Evolutionary conservation across 208 protist species (phyloP).

Genomic region (Acanthamoeba royreba): DNA sequence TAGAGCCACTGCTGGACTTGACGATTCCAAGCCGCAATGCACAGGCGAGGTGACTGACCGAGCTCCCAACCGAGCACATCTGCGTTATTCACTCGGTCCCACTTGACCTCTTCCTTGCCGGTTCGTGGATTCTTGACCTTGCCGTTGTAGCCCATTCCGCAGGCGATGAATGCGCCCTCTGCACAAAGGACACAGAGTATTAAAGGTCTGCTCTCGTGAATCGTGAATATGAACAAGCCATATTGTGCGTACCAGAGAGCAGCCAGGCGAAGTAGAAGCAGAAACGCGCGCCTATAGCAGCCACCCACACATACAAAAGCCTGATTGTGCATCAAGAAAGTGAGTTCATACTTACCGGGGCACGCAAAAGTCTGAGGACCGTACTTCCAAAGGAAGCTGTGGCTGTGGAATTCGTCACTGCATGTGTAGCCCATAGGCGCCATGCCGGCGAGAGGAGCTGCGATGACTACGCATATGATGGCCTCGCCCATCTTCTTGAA

Average conservation of each 20-base stretch:
- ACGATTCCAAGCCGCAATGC: slow-evolving; percentile 56
- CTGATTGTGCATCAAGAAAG: background rate
- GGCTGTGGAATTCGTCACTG: background rate
- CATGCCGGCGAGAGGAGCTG: background rate
- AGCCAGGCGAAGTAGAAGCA: slow-evolving; percentile 65
- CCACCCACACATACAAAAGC: background rate
- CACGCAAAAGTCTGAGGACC: background rate
- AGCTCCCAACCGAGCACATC: slow-evolving; percentile 39
- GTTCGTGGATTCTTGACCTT: slow-evolving; percentile 10
- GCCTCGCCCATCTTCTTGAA: background rate
- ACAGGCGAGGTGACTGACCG: slow-evolving; percentile 27
- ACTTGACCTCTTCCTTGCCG: slow-evolving; percentile 23
- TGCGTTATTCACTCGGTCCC: slow-evolving; percentile 56
- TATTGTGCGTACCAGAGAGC: background rate
- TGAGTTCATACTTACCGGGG: background rate
- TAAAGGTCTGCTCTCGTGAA: no score
- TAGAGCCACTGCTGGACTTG: slow-evolving; percentile 58
- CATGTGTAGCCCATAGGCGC: background rate
- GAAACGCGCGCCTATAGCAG: background rate
- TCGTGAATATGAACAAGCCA: no score
- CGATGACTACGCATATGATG: background rate
- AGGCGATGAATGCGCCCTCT: slow-evolving; percentile 40
- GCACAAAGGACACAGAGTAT: no score
- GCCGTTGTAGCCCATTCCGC: slow-evolving; percentile 61
- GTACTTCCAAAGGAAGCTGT: background rate